Base-by-base conservation (phyloP, 495 filamentous ascomycete genomes). In the Xylaria curta region DNA sequence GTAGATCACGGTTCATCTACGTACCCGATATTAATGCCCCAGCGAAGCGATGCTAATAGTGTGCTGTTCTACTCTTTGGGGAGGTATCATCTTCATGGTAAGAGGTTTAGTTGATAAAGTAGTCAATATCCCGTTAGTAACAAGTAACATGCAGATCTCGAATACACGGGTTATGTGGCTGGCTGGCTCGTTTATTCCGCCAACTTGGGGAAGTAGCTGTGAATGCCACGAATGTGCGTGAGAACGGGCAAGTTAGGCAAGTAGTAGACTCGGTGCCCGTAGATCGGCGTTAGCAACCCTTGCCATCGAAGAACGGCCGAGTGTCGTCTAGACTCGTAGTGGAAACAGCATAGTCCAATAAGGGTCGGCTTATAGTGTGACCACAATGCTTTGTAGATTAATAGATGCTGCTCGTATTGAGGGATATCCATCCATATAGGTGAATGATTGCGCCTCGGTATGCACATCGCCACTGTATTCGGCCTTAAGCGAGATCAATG, bases 21-120 rank as follows among this genome's bases (percentile, higher is more conserved):
- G 56, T 69, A 54, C 61, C 2, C 56, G 38, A 59, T 58, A 53
- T 70, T 68, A 66, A 70, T 74, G 69, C 72, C 70, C 72, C 68
- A 70, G 68, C 19, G 21, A 44, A 40, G 12, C 4, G 46, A 24
- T 46, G 2, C 9, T 26, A 53, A 17, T 53, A 38, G 46, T 7
- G 31, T n/a, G 38, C 19, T 1, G 58, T 21, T 19, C 19, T 53
- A 6, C 21, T 63, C 9, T 47, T 46, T 24, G 19, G 21, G 36
- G 19, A 51, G 21, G 28, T 31, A 19, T 13, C 5, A 33, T 65
- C 42, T 65, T 65, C 40, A 49, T n/a, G 26, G 36, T n/a, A 26
- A 26, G 24, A 1, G n/a, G 12, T 44, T 26, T 62, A 9, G 31
- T 46, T 51, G 17, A 53, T 66, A 21, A 26, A 9, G 44, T 53